phyloP scores from a whole-genome alignment of 1,284 basidiomycete species.

The Phaffia rhodozyma region DNA sequence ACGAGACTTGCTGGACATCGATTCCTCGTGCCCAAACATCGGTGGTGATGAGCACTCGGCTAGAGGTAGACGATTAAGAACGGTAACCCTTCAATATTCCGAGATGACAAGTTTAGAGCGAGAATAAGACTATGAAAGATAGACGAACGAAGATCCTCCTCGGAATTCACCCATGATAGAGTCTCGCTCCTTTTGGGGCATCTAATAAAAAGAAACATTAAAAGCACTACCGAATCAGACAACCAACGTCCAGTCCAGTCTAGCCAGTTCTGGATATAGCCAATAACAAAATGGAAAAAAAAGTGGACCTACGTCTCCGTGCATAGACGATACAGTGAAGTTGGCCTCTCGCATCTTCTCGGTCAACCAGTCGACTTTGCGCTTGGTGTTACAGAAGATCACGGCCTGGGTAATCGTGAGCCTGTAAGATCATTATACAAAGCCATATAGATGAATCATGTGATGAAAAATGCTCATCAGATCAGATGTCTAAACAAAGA shows the following conservation, averaged over 20 bases:
- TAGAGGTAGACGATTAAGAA: conserved; percentile 27
- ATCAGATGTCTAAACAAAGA: background rate
- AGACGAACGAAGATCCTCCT: conserved; percentile 73
- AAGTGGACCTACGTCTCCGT: conserved; percentile 21
- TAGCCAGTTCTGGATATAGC: no score
- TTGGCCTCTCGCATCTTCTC: conserved; percentile 97
- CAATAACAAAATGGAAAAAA: background rate
- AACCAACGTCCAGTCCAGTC: background rate
- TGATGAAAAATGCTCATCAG: background rate
- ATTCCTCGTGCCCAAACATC: conserved; percentile 99
- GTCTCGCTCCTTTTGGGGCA: conserved; percentile 94
- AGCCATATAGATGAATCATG: background rate
- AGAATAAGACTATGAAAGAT: background rate
- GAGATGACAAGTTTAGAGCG: background rate
- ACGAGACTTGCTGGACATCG: conserved; percentile 94
- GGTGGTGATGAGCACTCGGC: conserved; percentile 87
- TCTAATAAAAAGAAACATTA: conserved; percentile 16
- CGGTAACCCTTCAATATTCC: background rate
- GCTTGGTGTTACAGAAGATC: conserved; percentile 97
- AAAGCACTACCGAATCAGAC: conserved; percentile 17
- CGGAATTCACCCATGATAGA: conserved; percentile 99
- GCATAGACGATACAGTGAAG: conserved; percentile 91
- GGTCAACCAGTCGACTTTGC: conserved; percentile 99
- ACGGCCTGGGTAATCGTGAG: conserved; percentile 99
- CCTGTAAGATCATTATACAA: conserved; percentile 16